Percentiles rank a stretch among this genome's conserved stretches.
Conservation (phyloP, 2,329 filamentous ascomycete genomes). For the Epichloe sibirici region DNA sequence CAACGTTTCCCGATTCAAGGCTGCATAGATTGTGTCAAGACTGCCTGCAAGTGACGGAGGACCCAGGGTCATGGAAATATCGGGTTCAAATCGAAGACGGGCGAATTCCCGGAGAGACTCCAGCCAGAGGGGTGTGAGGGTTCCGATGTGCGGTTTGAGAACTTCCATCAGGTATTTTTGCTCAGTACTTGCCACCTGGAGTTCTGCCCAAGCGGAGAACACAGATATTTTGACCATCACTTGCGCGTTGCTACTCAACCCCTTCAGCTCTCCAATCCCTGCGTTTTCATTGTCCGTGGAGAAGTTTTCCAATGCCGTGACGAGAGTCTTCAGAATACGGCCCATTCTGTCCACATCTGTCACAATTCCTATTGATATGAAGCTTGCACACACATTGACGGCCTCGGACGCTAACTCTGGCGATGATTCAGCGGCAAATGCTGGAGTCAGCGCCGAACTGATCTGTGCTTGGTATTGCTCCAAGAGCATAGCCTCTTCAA, state of each 20-base stretch:
- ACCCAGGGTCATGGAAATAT: conserved; percentile 83
- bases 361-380: conserved; percentile 93
- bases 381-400: conserved; percentile 94
- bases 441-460: conserved; percentile 87
- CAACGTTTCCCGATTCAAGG: conserved; percentile 84
- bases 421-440: conserved; percentile 90
- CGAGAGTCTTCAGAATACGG: conserved; percentile 85
- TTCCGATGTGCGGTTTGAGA: conserved; percentile 79
- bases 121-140: conserved; percentile 84
- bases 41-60: conserved; percentile 73
- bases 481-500: conserved; percentile 88
- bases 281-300: conserved; percentile 69
- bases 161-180: conserved; percentile 83
- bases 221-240: conserved; percentile 98
- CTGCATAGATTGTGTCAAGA: conserved; percentile 87
- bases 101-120: conserved; percentile 90
- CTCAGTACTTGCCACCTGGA: conserved; percentile 89
- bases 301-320: conserved; percentile 85
- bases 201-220: conserved; percentile 91
- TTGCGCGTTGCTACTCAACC: conserved; percentile 87
- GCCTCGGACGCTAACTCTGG: conserved; percentile 92
- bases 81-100: conserved; percentile 84
- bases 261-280: conserved; percentile 84
- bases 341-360: conserved; percentile 98
- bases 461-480: conserved; percentile 99